These are phyloP conservation scores for Mrakia blollopis DNA, from an alignment of 768 basidiomycete genomes.

Conservation along the genomic window DNA sequence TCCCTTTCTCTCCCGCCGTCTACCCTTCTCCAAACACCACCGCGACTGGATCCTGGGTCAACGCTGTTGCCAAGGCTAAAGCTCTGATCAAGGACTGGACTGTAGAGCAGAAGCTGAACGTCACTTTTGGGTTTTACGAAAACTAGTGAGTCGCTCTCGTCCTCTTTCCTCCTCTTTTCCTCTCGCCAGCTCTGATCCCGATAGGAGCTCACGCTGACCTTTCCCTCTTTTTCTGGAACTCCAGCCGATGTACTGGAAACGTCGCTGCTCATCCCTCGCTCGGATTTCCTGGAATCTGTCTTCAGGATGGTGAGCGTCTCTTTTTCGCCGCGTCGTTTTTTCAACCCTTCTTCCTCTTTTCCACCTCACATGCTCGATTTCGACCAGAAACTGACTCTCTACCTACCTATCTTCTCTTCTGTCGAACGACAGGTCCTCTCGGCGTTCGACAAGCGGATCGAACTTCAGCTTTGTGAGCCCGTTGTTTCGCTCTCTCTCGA, in stretches of 20 bases:
- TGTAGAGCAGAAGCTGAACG: constrained; percentile 55
- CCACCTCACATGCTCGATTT: too few species aligned
- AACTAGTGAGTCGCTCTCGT: constrained; percentile 31
- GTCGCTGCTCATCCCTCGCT: constrained; percentile 51
- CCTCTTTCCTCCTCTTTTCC: neutral
- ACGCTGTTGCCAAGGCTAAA: constrained; percentile 40
- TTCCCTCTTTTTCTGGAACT: neutral
- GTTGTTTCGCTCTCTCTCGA: too few species aligned
- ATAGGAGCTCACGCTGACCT: too few species aligned
- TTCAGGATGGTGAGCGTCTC: constrained; percentile 48
- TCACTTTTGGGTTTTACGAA: constrained; percentile 51
- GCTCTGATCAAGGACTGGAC: constrained; percentile 46
- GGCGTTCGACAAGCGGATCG: constrained; percentile 74
- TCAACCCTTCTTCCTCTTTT: neutral
- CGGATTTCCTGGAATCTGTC: constrained; percentile 52
- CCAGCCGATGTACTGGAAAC: constrained; percentile 49
- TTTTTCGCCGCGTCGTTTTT: too few species aligned
- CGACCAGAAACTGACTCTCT: neutral
- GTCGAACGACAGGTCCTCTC: constrained; percentile 40
- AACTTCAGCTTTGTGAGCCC: constrained; percentile 40
- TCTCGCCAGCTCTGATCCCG: neutral
- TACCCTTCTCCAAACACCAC: constrained; percentile 1
- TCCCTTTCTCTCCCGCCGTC: neutral
- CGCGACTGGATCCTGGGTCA: constrained; percentile 36
- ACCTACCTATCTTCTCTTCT: neutral